Percentiles rank a stretch among this genome's conserved stretches.
These are phyloP conservation scores for Corylus americana DNA, from an alignment of 306 rosid species.

Conservation along the genomic window DNA sequence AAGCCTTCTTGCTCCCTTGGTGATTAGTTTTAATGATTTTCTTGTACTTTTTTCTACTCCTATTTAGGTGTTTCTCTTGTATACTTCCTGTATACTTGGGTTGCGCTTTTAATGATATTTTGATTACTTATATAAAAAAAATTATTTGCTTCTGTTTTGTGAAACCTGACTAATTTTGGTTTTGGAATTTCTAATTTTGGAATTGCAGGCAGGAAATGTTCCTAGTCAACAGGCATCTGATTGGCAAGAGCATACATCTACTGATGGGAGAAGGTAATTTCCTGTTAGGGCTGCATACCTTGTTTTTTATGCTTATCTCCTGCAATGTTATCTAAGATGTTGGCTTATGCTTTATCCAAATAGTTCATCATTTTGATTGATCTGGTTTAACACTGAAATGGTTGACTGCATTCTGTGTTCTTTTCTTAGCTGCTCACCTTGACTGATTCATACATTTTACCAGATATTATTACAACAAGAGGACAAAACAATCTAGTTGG, in stretches of 20 bases:
- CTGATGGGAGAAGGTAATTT: slow-evolving; percentile 89
- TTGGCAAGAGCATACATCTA: slow-evolving; percentile 95
- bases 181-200: slow-evolving; percentile 25
- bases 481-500: slow-evolving; percentile 93
- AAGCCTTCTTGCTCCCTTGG: too few species aligned
- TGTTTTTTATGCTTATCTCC: slow-evolving; percentile 10
- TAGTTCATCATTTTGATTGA: neutral
- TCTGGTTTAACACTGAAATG: neutral
- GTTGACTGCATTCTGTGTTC: slow-evolving; percentile 15
- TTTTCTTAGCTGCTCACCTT: neutral
- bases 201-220: slow-evolving; percentile 55
- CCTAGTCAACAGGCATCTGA: slow-evolving; percentile 67
- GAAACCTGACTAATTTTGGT: slow-evolving; percentile 20
- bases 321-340: neutral
- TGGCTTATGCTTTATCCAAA: slow-evolving; percentile 15
- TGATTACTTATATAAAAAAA: too few species aligned
- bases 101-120: too few species aligned
- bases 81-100: too few species aligned
- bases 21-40: too few species aligned
- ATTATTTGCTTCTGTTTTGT: slow-evolving; percentile 25
- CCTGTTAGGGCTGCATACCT: neutral
- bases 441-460: slow-evolving; percentile 5
- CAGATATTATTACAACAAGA: slow-evolving; percentile 95
- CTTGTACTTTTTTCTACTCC: too few species aligned
- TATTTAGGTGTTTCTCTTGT: too few species aligned